Conservation (phyloP, 495 filamentous ascomycete species). For the Pseudotulostoma volvatum region DNA sequence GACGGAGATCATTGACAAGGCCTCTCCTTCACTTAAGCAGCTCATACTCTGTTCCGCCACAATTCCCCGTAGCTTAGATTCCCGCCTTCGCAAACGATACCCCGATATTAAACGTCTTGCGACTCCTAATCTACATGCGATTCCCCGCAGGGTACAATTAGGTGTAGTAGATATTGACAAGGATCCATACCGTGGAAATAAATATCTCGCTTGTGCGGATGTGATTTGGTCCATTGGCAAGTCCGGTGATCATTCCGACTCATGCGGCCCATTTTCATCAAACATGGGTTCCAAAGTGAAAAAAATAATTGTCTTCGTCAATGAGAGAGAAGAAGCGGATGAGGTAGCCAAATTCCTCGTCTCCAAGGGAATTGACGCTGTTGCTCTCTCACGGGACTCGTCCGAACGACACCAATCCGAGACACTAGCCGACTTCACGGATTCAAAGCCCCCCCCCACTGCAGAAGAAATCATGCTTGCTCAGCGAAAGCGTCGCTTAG, state of each 20-base stretch:
- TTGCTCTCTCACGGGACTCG: conserved; percentile 68
- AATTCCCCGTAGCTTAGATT: conserved; percentile 77
- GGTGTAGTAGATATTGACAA: conserved; percentile 82
- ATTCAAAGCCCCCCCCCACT: conserved; percentile 28
- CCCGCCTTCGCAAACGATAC: conserved; percentile 60
- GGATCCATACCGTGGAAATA: conserved; percentile 81
- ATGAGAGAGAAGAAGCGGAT: conserved; percentile 77
- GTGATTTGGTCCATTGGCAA: conserved; percentile 87
- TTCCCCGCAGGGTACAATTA: conserved; percentile 85
- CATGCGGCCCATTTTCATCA: conserved; percentile 15
- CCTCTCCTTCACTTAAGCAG: conserved; percentile 61
- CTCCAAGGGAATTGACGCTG: conserved; percentile 74
- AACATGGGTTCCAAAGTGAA: conserved; percentile 44
- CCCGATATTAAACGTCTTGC: conserved; percentile 71
- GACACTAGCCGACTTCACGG: conserved; percentile 62
- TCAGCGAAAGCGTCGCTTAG: conserved; percentile 15
- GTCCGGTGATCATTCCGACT: conserved; percentile 38
- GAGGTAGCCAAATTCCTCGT: conserved; percentile 66
- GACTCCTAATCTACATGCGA: conserved; percentile 88
- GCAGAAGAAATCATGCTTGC: conserved; percentile 23
- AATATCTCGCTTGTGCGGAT: conserved; percentile 80
- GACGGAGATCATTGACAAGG: conserved; percentile 59
- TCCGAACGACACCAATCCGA: conserved; percentile 53
- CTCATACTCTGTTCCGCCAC: conserved; percentile 95
- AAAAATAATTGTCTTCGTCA: conserved; percentile 91